These are phyloP conservation scores for Nicotiana undulata DNA, from an alignment of 257 asterid genomes.

Conservation along the genomic window DNA sequence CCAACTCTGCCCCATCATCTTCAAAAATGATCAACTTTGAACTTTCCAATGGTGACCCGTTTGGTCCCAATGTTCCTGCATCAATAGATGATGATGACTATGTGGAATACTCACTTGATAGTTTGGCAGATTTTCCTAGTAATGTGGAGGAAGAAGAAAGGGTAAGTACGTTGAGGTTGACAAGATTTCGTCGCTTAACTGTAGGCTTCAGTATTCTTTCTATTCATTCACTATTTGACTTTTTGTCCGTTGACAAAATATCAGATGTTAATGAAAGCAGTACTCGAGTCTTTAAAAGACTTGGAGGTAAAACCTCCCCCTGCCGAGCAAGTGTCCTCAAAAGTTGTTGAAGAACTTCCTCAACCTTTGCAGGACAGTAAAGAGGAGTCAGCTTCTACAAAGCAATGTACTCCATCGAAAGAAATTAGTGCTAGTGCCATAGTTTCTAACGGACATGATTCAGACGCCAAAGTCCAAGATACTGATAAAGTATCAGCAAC, in stretches of 20 bases:
- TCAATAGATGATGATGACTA: conserved; percentile 71
- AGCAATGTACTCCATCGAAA: conserved; percentile 10
- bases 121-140: conserved; percentile 63
- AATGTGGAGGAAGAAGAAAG: conserved; percentile 87
- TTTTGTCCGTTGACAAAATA: conserved; percentile 7
- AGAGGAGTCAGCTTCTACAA: conserved; percentile 10
- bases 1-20: conserved; percentile 50
- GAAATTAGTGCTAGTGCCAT: conserved; percentile 12
- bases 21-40: conserved; percentile 83
- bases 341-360: conserved; percentile 18
- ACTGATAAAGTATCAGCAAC: conserved; percentile 4
- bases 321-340: conserved; percentile 24
- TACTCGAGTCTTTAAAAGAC: conserved; percentile 71
- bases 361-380: conserved; percentile 23
- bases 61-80: conserved; percentile 36
- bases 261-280: conserved; percentile 83
- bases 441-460: conserved; percentile 13
- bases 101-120: conserved; percentile 70
- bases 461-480: conserved; percentile 5
- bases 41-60: conserved; percentile 45
- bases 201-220: neutral
- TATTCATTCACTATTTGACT: neutral
- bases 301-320: conserved; percentile 22
- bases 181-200: neutral
- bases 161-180: conserved; percentile 25